Base-by-base conservation (phyloP, 352 stramenopile species). In the Elongisporangium undulatum region DNA sequence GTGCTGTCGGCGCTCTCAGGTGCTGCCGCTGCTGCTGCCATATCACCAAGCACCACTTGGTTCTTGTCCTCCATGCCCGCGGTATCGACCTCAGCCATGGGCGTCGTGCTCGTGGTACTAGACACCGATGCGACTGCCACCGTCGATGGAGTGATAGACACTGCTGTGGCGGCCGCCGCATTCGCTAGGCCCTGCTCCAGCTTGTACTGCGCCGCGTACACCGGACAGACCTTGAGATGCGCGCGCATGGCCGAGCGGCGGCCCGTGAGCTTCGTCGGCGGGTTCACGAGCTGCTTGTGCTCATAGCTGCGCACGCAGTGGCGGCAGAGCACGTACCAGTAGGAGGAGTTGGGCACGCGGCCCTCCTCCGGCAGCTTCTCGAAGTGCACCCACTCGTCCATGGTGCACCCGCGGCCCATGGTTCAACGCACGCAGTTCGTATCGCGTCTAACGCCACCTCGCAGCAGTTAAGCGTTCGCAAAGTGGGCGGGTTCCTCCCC, bases 371-470 rank as follows among this genome's bases (percentile, higher is more conserved):
- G 71, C 55, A 86, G 69, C 63, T 85, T 84, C 64, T 90, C 72
- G 66, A 93, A 93, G 71, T 93, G 84, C 20, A 64, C 76, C 83
- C 83, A 93, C 69, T 93, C 83, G 69, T 90, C 79, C 79, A 93
- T 87, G 15, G 79, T 88, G 64, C 79, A 86, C 5, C 77, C 76
- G 24, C 83, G 79, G 7, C 83, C 83, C 83, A 92, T 92, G 55
- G 38, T 56, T 19, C 26, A n/a, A 48, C 12, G 15, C 19, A 21
- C 17, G 23, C 12, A n/a, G 55, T 61, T 61, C 56, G 45, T 61
- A 61, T 61, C 56, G 20, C 26, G 48, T 39, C 52, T 52, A 52
- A 52, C 49, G 34, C 34, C 9, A 8, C 12, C 34, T 45, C 34
- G 34, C 34, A 45, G 34, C 34, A 45, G 34, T 45, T 45, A 45